Percentiles rank a stretch among this genome's conserved stretches.
phyloP scores from a whole-genome alignment of 768 basidiomycete genomes.

The Kwoniella shandongensis region DNA sequence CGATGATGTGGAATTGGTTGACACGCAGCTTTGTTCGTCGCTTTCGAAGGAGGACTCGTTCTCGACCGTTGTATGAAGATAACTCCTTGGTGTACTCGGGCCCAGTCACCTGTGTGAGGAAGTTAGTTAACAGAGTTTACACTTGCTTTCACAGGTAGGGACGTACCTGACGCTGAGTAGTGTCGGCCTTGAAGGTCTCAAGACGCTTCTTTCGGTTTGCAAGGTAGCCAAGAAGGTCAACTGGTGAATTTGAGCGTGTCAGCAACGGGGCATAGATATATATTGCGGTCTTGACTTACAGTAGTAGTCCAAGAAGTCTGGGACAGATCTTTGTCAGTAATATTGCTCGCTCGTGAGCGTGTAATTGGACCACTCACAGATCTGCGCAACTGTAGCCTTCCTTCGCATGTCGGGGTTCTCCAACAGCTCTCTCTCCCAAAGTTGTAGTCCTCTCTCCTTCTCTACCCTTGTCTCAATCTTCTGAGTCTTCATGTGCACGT shows the following conservation, averaged over 20 bases:
- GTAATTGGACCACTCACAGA: slow-evolving; percentile 62
- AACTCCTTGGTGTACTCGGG: slow-evolving; percentile 65
- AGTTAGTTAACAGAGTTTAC: neutral
- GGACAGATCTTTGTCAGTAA: neutral
- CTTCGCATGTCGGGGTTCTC: slow-evolving; percentile 84
- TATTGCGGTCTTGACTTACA: slow-evolving; percentile 51
- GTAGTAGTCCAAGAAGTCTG: slow-evolving; percentile 95
- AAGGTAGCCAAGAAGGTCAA: slow-evolving; percentile 88
- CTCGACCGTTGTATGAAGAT: slow-evolving; percentile 88
- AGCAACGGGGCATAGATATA: slow-evolving; percentile 1
- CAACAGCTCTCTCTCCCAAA: slow-evolving; percentile 83
- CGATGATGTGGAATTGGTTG: slow-evolving; percentile 96
- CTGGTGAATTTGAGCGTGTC: slow-evolving; percentile 13
- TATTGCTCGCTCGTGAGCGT: neutral
- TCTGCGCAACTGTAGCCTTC: slow-evolving; percentile 94
- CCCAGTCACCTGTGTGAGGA: slow-evolving; percentile 34
- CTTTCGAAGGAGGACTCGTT: slow-evolving; percentile 86
- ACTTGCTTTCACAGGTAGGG: slow-evolving; percentile 22
- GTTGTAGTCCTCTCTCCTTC: slow-evolving; percentile 53
- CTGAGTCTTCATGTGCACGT: slow-evolving; percentile 51
- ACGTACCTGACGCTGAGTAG: slow-evolving; percentile 59
- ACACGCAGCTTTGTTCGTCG: slow-evolving; percentile 89
- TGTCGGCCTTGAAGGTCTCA: slow-evolving; percentile 77
- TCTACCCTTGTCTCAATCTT: slow-evolving; percentile 36
- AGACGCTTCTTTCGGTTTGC: slow-evolving; percentile 81